These are phyloP conservation scores for Lasiodiplodia theobromae DNA, from an alignment of 2,329 filamentous ascomycete genomes.

Conservation along the genomic window DNA sequence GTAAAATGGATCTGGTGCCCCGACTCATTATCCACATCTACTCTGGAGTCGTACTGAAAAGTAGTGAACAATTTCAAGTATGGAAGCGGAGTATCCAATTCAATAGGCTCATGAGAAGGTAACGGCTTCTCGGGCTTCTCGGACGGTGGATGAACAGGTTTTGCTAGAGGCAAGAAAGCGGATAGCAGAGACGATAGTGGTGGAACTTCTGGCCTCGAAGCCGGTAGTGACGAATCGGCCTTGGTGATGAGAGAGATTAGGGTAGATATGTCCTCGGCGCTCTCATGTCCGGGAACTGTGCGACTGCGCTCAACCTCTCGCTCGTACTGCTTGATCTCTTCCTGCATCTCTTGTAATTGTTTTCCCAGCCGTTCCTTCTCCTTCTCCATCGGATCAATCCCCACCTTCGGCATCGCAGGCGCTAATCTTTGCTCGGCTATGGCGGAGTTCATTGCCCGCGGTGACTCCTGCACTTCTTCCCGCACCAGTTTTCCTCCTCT, in stretches of 20 bases:
- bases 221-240: neutral
- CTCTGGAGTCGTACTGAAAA: slow-evolving; percentile 64
- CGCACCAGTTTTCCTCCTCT: neutral
- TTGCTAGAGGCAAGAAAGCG: slow-evolving; percentile 50
- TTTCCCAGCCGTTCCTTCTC: slow-evolving; percentile 41
- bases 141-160: slow-evolving; percentile 36
- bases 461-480: neutral
- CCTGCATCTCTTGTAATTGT: slow-evolving; percentile 42
- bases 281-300: slow-evolving; percentile 30
- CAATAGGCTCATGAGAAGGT: slow-evolving; percentile 70
- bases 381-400: slow-evolving; percentile 29
- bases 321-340: slow-evolving; percentile 41
- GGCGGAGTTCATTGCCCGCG: neutral
- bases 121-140: slow-evolving; percentile 48
- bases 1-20: slow-evolving; percentile 58
- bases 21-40: slow-evolving; percentile 31
- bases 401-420: slow-evolving; percentile 29
- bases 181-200: slow-evolving; percentile 45
- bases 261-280: slow-evolving; percentile 26
- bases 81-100: slow-evolving; percentile 69
- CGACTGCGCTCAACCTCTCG: slow-evolving; percentile 40
- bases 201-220: slow-evolving; percentile 34
- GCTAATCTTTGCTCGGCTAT: slow-evolving; percentile 31
- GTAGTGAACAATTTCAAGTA: slow-evolving; percentile 76
- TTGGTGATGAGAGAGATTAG: slow-evolving; percentile 35